Conservation (phyloP, 2,329 filamentous ascomycete genomes). For the Colletotrichum costaricense region DNA sequence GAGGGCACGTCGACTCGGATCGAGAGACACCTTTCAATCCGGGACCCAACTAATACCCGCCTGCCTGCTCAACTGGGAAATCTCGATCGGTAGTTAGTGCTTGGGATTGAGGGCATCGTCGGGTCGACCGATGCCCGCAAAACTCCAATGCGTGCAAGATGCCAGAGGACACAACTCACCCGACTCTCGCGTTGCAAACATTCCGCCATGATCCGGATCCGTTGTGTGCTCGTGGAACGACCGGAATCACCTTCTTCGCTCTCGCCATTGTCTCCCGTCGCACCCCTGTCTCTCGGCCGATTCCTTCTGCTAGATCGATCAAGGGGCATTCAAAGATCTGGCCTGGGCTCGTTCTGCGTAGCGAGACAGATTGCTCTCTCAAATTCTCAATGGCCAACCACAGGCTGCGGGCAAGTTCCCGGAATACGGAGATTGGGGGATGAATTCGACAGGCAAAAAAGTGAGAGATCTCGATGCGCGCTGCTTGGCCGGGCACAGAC, state of each 20-base stretch:
- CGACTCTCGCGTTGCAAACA: background rate
- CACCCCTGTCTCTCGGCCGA: constrained; percentile 1
- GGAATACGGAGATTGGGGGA: background rate
- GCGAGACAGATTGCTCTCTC: background rate
- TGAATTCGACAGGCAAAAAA: background rate
- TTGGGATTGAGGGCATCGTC: constrained; percentile 21
- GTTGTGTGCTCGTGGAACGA: background rate
- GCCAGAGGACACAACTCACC: background rate
- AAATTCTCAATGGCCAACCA: background rate
- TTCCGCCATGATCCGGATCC: background rate
- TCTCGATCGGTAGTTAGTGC: background rate
- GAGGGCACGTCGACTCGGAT: background rate
- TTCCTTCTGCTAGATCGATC: background rate
- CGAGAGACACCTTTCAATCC: background rate
- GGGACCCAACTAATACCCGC: background rate
- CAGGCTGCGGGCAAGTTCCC: background rate
- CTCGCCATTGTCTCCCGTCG: background rate
- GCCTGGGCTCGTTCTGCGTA: background rate
- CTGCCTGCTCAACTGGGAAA: background rate
- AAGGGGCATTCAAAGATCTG: constrained; percentile 8
- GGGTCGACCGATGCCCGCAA: background rate
- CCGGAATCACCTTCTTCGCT: background rate
- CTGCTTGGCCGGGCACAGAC: background rate
- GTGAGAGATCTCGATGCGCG: constrained; percentile 24
- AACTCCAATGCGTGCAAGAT: background rate